Evolutionary conservation across 805 yeast genomes (phyloP).

Genomic region (Cyberlindnera mrakii): DNA sequence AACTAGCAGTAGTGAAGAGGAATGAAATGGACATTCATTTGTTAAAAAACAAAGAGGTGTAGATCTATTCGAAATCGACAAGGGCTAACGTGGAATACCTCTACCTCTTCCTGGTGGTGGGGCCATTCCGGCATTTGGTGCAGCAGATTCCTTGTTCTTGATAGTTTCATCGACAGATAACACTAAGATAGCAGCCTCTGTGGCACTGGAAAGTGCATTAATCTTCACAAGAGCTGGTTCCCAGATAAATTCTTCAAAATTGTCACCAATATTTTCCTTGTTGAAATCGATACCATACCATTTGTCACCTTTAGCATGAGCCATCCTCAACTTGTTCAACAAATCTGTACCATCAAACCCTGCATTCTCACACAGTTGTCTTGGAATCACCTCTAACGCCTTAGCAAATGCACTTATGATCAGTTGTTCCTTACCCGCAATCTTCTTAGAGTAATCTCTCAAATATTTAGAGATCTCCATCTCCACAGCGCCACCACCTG

Average conservation of each 20-base stretch:
- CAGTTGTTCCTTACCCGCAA: constrained; percentile 94
- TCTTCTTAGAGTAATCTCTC: constrained; percentile 78
- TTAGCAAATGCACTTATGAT: constrained; percentile 89
- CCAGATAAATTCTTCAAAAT: constrained; percentile 87
- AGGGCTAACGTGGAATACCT: constrained; percentile 49
- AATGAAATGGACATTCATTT: constrained; percentile 2
- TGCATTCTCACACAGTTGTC: constrained; percentile 98
- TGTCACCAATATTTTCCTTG: constrained; percentile 75
- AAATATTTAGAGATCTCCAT: constrained; percentile 91
- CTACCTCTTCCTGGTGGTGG: constrained; percentile 61
- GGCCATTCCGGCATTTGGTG: constrained; percentile 42
- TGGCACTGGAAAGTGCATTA: constrained; percentile 91
- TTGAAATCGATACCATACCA: constrained; percentile 94
- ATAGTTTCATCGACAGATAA: constrained; percentile 96
- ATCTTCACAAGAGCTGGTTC: constrained; percentile 93
- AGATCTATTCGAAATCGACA: not conserved
- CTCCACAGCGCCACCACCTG: constrained; percentile 99
- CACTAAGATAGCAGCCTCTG: constrained; percentile 92
- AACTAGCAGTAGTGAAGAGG: constrained; percentile 23
- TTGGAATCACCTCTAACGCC: constrained; percentile 92
- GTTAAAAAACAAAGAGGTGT: not conserved
- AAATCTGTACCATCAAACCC: constrained; percentile 97
- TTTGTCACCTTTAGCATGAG: constrained; percentile 86
- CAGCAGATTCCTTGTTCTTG: constrained; percentile 59
- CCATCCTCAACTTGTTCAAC: constrained; percentile 83